These are phyloP conservation scores for Sequoia sempervirens DNA, from an alignment of 75 land plant genomes.

Conservation along the genomic window DNA sequence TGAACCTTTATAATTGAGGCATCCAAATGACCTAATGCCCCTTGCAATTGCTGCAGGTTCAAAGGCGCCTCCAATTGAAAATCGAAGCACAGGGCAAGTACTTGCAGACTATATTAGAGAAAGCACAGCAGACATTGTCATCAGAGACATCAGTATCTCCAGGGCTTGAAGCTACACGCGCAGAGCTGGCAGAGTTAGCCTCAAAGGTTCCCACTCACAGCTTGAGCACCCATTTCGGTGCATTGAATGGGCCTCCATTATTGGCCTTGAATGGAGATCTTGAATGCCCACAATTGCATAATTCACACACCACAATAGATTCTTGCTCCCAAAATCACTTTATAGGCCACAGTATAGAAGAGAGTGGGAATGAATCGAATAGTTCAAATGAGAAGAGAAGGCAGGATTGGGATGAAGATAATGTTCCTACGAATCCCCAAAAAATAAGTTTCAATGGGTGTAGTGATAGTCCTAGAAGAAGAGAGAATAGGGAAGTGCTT, in stretches of 20 bases:
- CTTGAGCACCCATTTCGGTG: neutral
- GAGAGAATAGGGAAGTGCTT: neutral
- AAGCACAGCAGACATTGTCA: neutral
- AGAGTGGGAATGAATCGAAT: neutral
- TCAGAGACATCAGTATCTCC: neutral
- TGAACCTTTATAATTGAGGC: neutral
- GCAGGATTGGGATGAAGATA: neutral
- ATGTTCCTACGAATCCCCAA: neutral
- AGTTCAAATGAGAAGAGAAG: neutral
- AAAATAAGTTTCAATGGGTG: neutral
- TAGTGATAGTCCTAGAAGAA: neutral
- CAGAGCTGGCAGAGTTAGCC: neutral
- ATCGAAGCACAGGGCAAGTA: constrained; percentile 1
- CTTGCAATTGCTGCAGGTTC: neutral
- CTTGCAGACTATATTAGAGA: neutral
- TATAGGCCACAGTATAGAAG: neutral
- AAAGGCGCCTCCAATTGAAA: neutral
- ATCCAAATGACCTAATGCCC: neutral
- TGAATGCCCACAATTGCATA: neutral
- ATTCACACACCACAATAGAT: neutral
- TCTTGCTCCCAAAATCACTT: neutral
- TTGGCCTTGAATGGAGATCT: neutral
- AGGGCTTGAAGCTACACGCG: neutral
- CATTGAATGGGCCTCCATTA: neutral
- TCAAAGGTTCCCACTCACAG: neutral